Conservation (phyloP, 495 filamentous ascomycete genomes). For the Pyrenopolyporus hunteri region DNA sequence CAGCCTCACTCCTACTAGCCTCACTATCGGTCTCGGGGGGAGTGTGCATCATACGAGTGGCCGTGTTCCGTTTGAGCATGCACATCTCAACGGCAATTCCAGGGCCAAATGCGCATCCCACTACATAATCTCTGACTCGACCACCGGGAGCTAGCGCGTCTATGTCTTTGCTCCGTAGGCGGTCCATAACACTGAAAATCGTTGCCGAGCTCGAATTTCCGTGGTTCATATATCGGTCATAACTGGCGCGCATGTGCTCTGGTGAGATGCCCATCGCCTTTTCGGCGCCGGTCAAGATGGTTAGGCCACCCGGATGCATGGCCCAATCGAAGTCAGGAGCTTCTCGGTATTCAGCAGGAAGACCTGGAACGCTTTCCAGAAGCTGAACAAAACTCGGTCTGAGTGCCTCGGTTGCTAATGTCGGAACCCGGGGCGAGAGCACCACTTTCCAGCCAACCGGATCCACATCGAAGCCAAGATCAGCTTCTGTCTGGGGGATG, state of each 20-base stretch:
- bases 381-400: constrained; percentile 57
- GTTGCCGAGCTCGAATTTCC: constrained; percentile 68
- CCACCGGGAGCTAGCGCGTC: constrained; percentile 54
- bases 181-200: constrained; percentile 65
- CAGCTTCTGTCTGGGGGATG: constrained; percentile 60
- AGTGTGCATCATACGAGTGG: constrained; percentile 40
- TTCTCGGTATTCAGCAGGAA: constrained; percentile 48
- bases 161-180: constrained; percentile 63
- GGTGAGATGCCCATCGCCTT: constrained; percentile 57
- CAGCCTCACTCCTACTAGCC: constrained; percentile 47
- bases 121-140: constrained; percentile 58
- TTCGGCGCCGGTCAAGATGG: constrained; percentile 67
- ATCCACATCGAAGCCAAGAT: constrained; percentile 66
- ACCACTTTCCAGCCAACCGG: constrained; percentile 68
- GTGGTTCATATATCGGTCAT: constrained; percentile 67
- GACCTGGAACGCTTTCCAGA: constrained; percentile 46
- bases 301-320: constrained; percentile 68
- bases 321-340: constrained; percentile 70
- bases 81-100: constrained; percentile 70
- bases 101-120: constrained; percentile 70
- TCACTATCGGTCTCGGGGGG: constrained; percentile 56
- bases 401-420: constrained; percentile 54
- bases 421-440: constrained; percentile 62
- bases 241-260: constrained; percentile 65
- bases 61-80: constrained; percentile 56